phyloP scores from a whole-genome alignment of 2,329 filamentous ascomycete species.

The Verticillium tricorpus region DNA sequence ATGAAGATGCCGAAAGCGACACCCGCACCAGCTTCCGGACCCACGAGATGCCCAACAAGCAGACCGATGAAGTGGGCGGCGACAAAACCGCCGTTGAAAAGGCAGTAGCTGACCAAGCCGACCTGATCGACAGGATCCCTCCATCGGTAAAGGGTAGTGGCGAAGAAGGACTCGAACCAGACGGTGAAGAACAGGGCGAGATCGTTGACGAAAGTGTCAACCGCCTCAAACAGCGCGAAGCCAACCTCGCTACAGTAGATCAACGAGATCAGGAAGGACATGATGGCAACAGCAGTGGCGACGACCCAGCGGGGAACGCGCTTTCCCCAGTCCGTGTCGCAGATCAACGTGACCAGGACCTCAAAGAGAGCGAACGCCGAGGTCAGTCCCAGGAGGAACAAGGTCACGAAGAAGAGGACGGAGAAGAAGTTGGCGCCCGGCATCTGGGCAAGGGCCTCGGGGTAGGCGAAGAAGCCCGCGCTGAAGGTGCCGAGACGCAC shows the following conservation, averaged over 20 bases:
- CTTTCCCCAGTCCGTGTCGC: conserved; percentile 35
- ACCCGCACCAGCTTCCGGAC: conserved; percentile 35
- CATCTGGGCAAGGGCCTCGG: conserved; percentile 49
- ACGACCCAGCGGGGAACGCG: conserved; percentile 34
- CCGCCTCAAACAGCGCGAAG: conserved; percentile 45
- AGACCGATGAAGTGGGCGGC: conserved; percentile 43
- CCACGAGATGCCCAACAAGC: conserved; percentile 37
- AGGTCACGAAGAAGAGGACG: conserved; percentile 46
- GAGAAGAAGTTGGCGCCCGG: conserved; percentile 52
- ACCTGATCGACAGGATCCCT: conserved; percentile 35
- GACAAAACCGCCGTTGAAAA: conserved; percentile 45
- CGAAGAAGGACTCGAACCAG: conserved; percentile 42
- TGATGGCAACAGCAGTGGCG: conserved; percentile 37
- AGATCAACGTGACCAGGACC: conserved; percentile 42
- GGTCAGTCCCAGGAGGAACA: conserved; percentile 48
- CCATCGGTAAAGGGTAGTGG: conserved; percentile 47
- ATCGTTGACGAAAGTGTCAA: conserved; percentile 51
- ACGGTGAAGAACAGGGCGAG: conserved; percentile 46
- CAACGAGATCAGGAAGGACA: conserved; percentile 44
- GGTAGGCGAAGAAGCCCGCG: conserved; percentile 49
- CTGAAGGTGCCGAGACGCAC: conserved; percentile 43
- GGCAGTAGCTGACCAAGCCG: conserved; percentile 33
- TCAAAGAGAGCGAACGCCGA: conserved; percentile 51
- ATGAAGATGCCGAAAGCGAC: conserved; percentile 46
- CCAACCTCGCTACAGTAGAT: conserved; percentile 52